Percentiles rank a stretch among this genome's conserved stretches.
phyloP scores from a whole-genome alignment of 1,284 basidiomycete species.

The Trametes sp. region DNA sequence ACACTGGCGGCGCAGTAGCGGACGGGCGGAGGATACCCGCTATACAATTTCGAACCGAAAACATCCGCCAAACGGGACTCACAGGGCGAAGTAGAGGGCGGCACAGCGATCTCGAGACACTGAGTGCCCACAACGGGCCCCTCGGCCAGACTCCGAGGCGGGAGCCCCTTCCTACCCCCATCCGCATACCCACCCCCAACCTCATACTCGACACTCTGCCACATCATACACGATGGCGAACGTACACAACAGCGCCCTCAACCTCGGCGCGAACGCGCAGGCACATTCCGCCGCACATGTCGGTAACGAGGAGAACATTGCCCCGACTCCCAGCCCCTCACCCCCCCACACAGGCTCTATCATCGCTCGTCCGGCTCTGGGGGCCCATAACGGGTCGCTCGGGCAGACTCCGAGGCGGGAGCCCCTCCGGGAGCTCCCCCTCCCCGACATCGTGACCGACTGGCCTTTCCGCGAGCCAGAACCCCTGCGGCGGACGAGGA shows the following conservation, averaged over 20 bases:
- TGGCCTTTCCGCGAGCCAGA: not conserved
- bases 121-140: not conserved
- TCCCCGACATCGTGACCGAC: not conserved
- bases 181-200: not conserved
- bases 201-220: not conserved
- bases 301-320: conserved; percentile 10
- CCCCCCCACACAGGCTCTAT: not conserved
- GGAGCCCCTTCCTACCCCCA: too few relatives aligned
- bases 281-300: too few relatives aligned
- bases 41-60: too few relatives aligned
- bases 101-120: too few relatives aligned
- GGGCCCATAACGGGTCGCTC: not conserved
- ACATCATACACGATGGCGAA: not conserved
- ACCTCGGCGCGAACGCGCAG: too few relatives aligned
- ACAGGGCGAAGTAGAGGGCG: too few relatives aligned
- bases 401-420: not conserved
- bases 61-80: too few relatives aligned
- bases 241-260: too few relatives aligned
- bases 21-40: too few relatives aligned
- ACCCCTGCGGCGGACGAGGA: not conserved
- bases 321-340: not conserved
- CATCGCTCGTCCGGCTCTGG: not conserved
- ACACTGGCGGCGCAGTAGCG: too few relatives aligned
- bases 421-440: not conserved
- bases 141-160: not conserved